Conservation (phyloP, 768 basidiomycete species). For the Suillus placidus region DNA sequence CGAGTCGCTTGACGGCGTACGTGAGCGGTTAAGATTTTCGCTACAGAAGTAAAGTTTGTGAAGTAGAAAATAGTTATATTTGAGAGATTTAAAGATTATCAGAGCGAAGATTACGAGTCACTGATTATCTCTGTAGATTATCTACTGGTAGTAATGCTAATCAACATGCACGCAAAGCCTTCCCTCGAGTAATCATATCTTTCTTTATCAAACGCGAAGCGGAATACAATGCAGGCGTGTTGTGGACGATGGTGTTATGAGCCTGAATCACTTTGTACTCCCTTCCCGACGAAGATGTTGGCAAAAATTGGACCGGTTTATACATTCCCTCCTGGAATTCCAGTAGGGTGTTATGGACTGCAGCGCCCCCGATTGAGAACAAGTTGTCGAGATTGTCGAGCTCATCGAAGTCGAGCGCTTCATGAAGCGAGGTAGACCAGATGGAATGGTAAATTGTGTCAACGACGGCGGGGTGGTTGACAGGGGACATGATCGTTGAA, state of each 20-base stretch:
- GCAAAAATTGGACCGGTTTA: not conserved
- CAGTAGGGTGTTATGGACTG: not conserved
- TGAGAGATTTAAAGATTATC: too few species aligned
- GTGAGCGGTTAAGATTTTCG: too few species aligned
- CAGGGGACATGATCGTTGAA: not conserved
- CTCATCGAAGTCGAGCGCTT: not conserved
- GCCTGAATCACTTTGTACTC: not conserved
- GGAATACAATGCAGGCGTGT: not conserved
- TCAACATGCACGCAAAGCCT: not conserved
- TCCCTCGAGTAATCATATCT: not conserved
- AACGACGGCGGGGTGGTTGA: not conserved
- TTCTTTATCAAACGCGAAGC: not conserved
- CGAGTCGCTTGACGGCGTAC: too few species aligned
- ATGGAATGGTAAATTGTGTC: not conserved
- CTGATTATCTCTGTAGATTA: not conserved
- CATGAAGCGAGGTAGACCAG: not conserved
- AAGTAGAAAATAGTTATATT: too few species aligned
- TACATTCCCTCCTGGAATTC: not conserved
- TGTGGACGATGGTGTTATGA: not conserved
- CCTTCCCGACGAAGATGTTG: not conserved
- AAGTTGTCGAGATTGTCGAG: not conserved
- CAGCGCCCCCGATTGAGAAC: not conserved
- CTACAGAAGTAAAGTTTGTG: too few species aligned
- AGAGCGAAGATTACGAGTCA: too few species aligned
- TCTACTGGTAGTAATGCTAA: not conserved